Conservation (phyloP, 371 early-diverging fungal species). For the Mortierella sp. region DNA sequence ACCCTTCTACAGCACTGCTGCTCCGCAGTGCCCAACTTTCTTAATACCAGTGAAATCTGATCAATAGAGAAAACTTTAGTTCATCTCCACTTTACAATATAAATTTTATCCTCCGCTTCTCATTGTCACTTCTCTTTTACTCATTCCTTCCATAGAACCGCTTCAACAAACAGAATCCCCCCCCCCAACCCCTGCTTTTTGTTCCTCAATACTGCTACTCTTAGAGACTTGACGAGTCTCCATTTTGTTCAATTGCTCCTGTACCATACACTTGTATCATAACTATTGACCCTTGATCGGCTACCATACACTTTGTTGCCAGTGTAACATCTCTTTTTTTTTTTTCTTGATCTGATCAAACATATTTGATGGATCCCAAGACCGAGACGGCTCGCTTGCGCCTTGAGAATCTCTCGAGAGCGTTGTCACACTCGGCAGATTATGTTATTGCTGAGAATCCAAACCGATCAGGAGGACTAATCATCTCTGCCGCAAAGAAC, state of each 20-base stretch:
- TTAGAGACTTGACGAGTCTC: not conserved
- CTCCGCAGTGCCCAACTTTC: not conserved
- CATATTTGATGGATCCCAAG: slow-evolving; percentile 46
- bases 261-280: slow-evolving; percentile 10
- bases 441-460: slow-evolving; percentile 52
- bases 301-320: not conserved
- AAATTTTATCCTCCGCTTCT: slow-evolving; percentile 1
- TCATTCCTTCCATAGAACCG: slow-evolving; percentile 6
- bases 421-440: slow-evolving; percentile 53
- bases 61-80: not conserved
- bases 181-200: not conserved
- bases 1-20: not conserved
- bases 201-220: not conserved
- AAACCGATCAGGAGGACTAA: slow-evolving; percentile 39
- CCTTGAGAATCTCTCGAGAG: slow-evolving; percentile 48
- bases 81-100: not conserved
- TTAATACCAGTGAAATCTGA: not conserved
- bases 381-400: slow-evolving; percentile 49
- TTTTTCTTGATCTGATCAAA: not conserved
- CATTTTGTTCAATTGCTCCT: slow-evolving; percentile 10
- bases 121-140: slow-evolving; percentile 1
- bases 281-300: not conserved
- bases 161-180: not conserved
- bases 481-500: slow-evolving; percentile 47
- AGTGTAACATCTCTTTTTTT: not conserved